Percentiles rank a stretch among this genome's conserved stretches.
Conservation (phyloP, 1,284 basidiomycete genomes). For the Trichosporon inkin region DNA sequence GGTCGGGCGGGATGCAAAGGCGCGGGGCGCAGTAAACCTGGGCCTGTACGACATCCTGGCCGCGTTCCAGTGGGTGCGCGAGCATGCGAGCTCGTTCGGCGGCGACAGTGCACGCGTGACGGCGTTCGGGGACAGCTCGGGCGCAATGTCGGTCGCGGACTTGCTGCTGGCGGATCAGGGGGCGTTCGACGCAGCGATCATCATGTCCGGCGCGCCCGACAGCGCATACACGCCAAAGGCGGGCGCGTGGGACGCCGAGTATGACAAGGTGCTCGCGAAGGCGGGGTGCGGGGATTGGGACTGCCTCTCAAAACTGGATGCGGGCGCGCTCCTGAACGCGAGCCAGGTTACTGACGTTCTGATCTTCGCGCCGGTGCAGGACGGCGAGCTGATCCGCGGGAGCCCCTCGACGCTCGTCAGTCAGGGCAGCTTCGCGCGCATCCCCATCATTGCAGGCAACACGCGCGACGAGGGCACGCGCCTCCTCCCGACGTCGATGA, state of each 20-base stretch:
- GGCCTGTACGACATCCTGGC: slow-evolving; percentile 52
- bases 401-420: slow-evolving; percentile 38
- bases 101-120: slow-evolving; percentile 50
- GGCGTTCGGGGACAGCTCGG: slow-evolving; percentile 49
- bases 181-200: slow-evolving; percentile 48
- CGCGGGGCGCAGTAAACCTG: slow-evolving; percentile 42
- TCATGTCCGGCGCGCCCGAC: slow-evolving; percentile 47
- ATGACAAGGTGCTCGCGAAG: slow-evolving; percentile 18
- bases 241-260: slow-evolving; percentile 35
- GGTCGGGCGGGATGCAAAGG: slow-evolving; percentile 38
- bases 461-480: slow-evolving; percentile 40
- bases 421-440: slow-evolving; percentile 36
- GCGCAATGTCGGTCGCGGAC: slow-evolving; percentile 42
- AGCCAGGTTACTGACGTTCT: not conserved
- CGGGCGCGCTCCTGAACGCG: slow-evolving; percentile 33
- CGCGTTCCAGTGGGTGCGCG: slow-evolving; percentile 54
- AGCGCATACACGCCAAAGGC: slow-evolving; percentile 29
- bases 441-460: slow-evolving; percentile 49
- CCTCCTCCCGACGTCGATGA: not conserved
- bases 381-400: slow-evolving; percentile 43
- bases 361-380: slow-evolving; percentile 31
- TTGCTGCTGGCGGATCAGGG: slow-evolving; percentile 36
- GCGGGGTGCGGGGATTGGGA: slow-evolving; percentile 4
- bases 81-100: slow-evolving; percentile 53
- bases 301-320: slow-evolving; percentile 38